Evolutionary conservation across 1,284 basidiomycete genomes (phyloP), one percentile per base, ranked within the genome.

Genomic region (Sporisorium reilianum): DNA sequence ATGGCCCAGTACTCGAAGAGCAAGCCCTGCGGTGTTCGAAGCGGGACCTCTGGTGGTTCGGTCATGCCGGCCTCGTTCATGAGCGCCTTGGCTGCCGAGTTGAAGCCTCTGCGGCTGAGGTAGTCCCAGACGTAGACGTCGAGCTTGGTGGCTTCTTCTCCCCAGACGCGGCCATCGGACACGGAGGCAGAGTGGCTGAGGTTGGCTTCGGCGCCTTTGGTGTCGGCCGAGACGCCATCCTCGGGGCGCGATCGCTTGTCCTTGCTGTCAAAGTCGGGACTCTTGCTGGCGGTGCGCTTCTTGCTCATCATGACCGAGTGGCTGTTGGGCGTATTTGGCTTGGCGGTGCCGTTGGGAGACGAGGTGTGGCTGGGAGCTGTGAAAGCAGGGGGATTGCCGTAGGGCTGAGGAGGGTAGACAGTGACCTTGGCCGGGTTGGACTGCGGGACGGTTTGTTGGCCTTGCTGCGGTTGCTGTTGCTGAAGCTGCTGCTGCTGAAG

Each of bases 111-210:
- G 30, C 80, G 75, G 40, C 64, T 75, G 28, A 84, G 76, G 44
- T 84, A 84, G 62, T 84, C 83, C 83, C 83, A 84, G 20, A 84
- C 78, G 42, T 84, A 84, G 48, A 83, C 65, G 45, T 84, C 80
- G 26, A 84, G 70, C 77, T 81, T 81, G 45, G 80, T 72, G 26
- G 78, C 78, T 48, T 81, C 80, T 54, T 81, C 80, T 18, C 80
- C 78, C 78, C 80, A 80, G 0, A 63, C 54, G 20, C 72, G 67
- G 2, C 62, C 75, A 32, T 76, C 69, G 16, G 74, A 53, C 12
- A 56, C 58, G 5, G 72, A 54, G 36, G 38, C 48, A n/a, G 63
- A 57, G n/a, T 68, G 64, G 26, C 56, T 42, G 26, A 55, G 41
- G 16, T 69, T 70, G 56, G 18, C 53, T 10, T 65, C 64, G 9